Conservation (phyloP, 192 early-diverging fungal species). For the Dissophora ornata region DNA sequence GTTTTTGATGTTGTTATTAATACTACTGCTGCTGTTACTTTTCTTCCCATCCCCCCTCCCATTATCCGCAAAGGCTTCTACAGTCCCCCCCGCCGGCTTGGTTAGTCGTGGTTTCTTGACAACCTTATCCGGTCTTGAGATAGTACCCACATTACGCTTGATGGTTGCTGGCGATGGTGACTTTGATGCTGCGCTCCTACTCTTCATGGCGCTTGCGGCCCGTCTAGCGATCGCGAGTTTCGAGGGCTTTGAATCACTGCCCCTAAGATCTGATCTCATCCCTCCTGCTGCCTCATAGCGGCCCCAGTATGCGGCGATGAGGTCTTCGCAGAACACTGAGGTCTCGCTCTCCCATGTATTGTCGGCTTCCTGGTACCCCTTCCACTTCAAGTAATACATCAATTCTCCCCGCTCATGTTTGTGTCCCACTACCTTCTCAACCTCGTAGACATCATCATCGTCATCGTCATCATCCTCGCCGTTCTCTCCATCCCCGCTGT, state of each 20-base stretch:
- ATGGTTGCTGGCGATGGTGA: no score
- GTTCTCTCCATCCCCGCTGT: no score
- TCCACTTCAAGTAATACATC: slow-evolving; percentile 48
- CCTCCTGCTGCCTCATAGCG: slow-evolving; percentile 23
- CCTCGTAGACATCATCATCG: slow-evolving; percentile 23
- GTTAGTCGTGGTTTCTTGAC: no score
- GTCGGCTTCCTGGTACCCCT: slow-evolving; percentile 40
- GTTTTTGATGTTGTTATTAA: background rate
- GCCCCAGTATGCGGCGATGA: slow-evolving; percentile 31
- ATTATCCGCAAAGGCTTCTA: no score
- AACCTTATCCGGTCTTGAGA: no score
- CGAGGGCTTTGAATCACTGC: slow-evolving; percentile 14
- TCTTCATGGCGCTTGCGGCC: background rate
- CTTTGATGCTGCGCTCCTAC: background rate
- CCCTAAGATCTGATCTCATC: slow-evolving; percentile 9
- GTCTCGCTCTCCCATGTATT: slow-evolving; percentile 52
- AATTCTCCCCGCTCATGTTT: slow-evolving; percentile 1
- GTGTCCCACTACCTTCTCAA: slow-evolving; percentile 42
- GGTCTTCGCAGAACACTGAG: slow-evolving; percentile 5
- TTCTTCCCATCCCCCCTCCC: no score
- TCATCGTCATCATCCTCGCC: background rate
- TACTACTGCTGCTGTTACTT: no score
- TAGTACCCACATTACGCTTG: no score
- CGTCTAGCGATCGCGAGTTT: background rate
- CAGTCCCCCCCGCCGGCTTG: no score